Percentiles rank a stretch among this genome's conserved stretches.
Conservation (phyloP, 768 basidiomycete genomes). For the Lentinula sp. region DNA sequence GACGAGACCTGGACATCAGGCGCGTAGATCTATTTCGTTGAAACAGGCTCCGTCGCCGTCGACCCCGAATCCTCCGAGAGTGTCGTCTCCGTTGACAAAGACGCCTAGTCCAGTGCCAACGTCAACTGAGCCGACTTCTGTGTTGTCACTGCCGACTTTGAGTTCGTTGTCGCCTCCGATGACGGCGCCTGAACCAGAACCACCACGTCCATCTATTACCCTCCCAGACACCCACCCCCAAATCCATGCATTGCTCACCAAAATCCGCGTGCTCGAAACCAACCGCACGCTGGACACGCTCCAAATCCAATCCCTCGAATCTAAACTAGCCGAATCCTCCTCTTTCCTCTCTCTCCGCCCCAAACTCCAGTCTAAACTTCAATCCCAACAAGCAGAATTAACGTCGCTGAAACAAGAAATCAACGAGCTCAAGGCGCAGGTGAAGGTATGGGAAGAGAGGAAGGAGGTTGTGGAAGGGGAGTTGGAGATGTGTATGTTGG, state of each 20-base stretch:
- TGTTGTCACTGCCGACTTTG: background rate
- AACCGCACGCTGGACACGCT: constrained; percentile 85
- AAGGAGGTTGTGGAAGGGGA: constrained; percentile 81
- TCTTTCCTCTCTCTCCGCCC: constrained; percentile 79
- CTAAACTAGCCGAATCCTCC: constrained; percentile 78
- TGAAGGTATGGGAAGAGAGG: constrained; percentile 61
- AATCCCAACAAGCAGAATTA: constrained; percentile 73
- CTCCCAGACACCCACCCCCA: constrained; percentile 45
- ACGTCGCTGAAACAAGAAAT: constrained; percentile 70
- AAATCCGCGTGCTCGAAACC: constrained; percentile 79
- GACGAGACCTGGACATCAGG: constrained; percentile 20
- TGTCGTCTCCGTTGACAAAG: constrained; percentile 30
- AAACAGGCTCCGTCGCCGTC: constrained; percentile 37
- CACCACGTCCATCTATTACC: constrained; percentile 8
- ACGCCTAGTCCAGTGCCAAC: background rate
- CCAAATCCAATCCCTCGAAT: constrained; percentile 78
- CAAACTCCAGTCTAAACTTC: constrained; percentile 87
- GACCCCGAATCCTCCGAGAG: constrained; percentile 24
- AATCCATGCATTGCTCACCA: constrained; percentile 76
- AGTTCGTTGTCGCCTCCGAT: background rate
- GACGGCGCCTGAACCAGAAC: background rate
- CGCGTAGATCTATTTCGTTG: constrained; percentile 40
- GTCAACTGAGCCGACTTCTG: background rate
- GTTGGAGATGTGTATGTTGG: constrained; percentile 90
- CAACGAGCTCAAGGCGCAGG: constrained; percentile 71